phyloP scores from a whole-genome alignment of 495 filamentous ascomycete genomes.

The Aspergillus sclerotiicarbonarius region DNA sequence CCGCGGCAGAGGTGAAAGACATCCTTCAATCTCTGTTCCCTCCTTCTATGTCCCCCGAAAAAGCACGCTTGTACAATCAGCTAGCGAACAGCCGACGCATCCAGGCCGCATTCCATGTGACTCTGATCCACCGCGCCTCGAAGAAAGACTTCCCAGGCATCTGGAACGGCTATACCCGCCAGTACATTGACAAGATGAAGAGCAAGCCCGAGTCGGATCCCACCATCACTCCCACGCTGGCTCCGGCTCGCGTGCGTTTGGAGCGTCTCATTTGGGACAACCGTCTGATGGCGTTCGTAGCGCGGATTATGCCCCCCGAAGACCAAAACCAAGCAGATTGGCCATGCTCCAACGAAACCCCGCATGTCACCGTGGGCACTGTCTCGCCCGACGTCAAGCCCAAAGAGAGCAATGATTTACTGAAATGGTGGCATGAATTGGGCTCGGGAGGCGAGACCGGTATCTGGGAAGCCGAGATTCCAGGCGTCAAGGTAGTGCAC shows the following conservation, averaged over 20 bases:
- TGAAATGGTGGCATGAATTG: slow-evolving; percentile 62
- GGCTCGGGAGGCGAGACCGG: slow-evolving; percentile 51
- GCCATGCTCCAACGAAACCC: slow-evolving; percentile 71
- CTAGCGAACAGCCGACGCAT: slow-evolving; percentile 71
- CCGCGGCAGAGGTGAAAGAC: slow-evolving; percentile 53
- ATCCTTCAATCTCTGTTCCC: slow-evolving; percentile 68
- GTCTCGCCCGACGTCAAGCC: slow-evolving; percentile 71
- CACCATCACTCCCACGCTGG: slow-evolving; percentile 42
- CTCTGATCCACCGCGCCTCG: slow-evolving; percentile 76
- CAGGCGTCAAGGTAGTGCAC: slow-evolving; percentile 42
- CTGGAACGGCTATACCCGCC: slow-evolving; percentile 64
- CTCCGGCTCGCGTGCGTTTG: slow-evolving; percentile 53
- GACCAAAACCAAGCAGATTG: slow-evolving; percentile 45
- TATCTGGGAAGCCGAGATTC: slow-evolving; percentile 44
- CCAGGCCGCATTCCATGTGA: slow-evolving; percentile 88
- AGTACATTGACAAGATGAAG: slow-evolving; percentile 44
- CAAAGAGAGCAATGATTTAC: slow-evolving; percentile 85
- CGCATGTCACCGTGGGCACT: slow-evolving; percentile 90
- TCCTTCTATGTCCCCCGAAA: slow-evolving; percentile 33
- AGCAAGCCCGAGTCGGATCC: slow-evolving; percentile 39
- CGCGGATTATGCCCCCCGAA: slow-evolving; percentile 53
- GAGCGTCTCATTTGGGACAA: slow-evolving; percentile 76
- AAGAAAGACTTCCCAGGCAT: slow-evolving; percentile 57
- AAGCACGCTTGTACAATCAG: slow-evolving; percentile 67
- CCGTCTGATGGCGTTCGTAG: slow-evolving; percentile 84